Evolutionary conservation across 352 stramenopile genomes (phyloP).

Genomic region (Globisporangium uncinulatum): DNA sequence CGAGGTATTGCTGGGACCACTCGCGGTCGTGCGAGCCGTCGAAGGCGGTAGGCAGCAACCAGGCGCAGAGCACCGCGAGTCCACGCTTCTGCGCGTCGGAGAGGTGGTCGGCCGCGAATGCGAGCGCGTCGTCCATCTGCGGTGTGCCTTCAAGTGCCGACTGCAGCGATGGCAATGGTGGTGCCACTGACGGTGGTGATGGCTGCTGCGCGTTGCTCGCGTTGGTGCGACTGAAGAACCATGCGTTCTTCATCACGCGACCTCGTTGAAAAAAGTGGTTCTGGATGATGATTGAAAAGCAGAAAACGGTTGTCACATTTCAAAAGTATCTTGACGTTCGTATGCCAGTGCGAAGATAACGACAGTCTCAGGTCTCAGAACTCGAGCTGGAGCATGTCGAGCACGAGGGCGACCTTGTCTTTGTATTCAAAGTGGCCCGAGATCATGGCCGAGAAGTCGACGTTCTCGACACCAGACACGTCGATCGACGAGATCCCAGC

Average conservation of each 20-base stretch:
- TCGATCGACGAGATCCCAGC: constrained; percentile 65
- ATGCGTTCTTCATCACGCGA: not conserved
- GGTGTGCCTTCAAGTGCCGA: too few relatives aligned
- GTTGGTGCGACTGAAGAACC: too few relatives aligned
- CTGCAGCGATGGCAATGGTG: too few relatives aligned
- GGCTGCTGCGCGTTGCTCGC: not conserved
- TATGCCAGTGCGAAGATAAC: not conserved
- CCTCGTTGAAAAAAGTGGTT: too few relatives aligned
- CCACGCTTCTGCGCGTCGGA: constrained; percentile 56
- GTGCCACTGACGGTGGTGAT: not conserved
- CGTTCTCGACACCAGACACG: constrained; percentile 72
- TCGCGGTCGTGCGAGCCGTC: constrained; percentile 47
- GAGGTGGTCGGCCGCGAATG: constrained; percentile 28
- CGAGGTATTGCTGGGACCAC: constrained; percentile 65
- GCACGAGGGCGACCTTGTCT: constrained; percentile 77
- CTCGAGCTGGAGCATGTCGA: constrained; percentile 71
- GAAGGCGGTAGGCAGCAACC: constrained; percentile 54
- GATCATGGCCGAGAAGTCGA: constrained; percentile 74
- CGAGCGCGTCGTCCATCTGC: constrained; percentile 4
- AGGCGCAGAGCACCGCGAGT: constrained; percentile 59
- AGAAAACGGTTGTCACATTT: not conserved
- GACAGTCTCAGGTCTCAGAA: not conserved
- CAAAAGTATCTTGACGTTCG: not conserved
- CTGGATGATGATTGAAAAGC: not conserved
- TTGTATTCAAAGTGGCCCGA: constrained; percentile 85